These are phyloP conservation scores for Neopestalotiopsis sp. DNA, from an alignment of 2,329 filamentous ascomycete species.

Conservation along the genomic window DNA sequence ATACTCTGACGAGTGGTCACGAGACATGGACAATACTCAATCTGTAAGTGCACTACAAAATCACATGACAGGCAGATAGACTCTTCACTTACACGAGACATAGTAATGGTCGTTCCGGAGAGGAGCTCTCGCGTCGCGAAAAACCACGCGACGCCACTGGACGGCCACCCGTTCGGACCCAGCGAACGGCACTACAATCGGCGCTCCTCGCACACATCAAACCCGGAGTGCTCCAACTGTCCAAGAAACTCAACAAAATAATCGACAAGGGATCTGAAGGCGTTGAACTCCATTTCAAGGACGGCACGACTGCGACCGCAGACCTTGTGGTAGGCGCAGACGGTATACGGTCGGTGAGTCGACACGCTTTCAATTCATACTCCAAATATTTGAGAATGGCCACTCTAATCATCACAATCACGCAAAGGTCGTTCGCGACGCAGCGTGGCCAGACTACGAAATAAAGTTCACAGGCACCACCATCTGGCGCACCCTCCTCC, in stretches of 20 bases:
- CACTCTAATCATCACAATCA: conserved; percentile 32
- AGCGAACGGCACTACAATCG: conserved; percentile 49
- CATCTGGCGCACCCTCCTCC: conserved; percentile 51
- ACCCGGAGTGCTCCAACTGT: conserved; percentile 47
- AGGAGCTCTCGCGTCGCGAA: conserved; percentile 31
- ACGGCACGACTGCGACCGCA: conserved; percentile 43
- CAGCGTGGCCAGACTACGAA: conserved; percentile 32
- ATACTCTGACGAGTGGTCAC: conserved; percentile 34
- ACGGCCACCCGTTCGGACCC: conserved; percentile 29
- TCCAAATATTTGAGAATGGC: too few species aligned
- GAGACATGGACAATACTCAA: conserved; percentile 31
- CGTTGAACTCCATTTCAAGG: conserved; percentile 50
- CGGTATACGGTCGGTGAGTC: conserved; percentile 53
- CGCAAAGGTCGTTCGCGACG: conserved; percentile 33
- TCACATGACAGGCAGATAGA: too few species aligned
- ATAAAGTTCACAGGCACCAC: conserved; percentile 46
- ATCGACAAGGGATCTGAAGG: conserved; percentile 42
- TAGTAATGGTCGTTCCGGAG: conserved; percentile 36
- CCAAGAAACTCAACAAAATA: conserved; percentile 54
- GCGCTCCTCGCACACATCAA: conserved; percentile 54
- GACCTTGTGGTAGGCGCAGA: conserved; percentile 59
- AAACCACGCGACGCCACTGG: conserved; percentile 22
- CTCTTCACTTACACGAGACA: background rate
- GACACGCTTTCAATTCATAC: too few species aligned
- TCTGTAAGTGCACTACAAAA: conserved; percentile 26